Conservation (phyloP, 306 rosid species). For the Malus fusca region DNA sequence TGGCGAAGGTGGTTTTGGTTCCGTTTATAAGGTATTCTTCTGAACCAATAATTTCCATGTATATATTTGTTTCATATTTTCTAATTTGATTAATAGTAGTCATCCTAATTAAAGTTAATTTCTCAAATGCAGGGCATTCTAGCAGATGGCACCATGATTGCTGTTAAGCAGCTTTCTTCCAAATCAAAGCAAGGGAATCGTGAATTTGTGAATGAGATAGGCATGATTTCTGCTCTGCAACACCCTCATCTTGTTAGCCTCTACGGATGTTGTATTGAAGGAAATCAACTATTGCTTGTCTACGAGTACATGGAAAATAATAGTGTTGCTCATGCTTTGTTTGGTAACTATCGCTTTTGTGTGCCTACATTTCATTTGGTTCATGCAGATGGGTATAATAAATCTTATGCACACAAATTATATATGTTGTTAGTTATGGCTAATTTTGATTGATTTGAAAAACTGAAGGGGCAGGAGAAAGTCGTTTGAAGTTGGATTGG, state of each 20-base stretch:
- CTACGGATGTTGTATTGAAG: constrained; percentile 34
- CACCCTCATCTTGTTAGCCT: constrained; percentile 40
- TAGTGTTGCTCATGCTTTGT: constrained; percentile 24
- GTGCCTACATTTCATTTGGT: neutral
- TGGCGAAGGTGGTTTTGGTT: constrained; percentile 69
- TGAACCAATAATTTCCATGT: neutral
- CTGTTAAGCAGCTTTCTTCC: constrained; percentile 31
- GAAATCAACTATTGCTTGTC: constrained; percentile 29
- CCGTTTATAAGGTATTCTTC: constrained; percentile 44
- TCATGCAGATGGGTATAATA: neutral
- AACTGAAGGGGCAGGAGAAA: constrained; percentile 8
- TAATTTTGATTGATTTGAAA: neutral
- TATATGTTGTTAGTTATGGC: no score
- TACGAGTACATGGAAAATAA: constrained; percentile 33
- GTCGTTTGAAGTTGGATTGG: constrained; percentile 23
- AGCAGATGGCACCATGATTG: constrained; percentile 18
- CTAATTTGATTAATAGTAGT: neutral
- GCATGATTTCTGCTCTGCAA: constrained; percentile 36
- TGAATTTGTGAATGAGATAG: constrained; percentile 34
- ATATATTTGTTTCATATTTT: neutral
- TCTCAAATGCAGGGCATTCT: constrained; percentile 25
- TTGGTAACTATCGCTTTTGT: constrained; percentile 16
- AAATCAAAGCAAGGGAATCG: constrained; percentile 40
- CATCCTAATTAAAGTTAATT: neutral
- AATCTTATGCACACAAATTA: neutral